Evolutionary conservation across 2,329 filamentous ascomycete genomes (phyloP), one percentile per base, ranked within the genome.

Genomic region (Emydomyces testavorans): DNA sequence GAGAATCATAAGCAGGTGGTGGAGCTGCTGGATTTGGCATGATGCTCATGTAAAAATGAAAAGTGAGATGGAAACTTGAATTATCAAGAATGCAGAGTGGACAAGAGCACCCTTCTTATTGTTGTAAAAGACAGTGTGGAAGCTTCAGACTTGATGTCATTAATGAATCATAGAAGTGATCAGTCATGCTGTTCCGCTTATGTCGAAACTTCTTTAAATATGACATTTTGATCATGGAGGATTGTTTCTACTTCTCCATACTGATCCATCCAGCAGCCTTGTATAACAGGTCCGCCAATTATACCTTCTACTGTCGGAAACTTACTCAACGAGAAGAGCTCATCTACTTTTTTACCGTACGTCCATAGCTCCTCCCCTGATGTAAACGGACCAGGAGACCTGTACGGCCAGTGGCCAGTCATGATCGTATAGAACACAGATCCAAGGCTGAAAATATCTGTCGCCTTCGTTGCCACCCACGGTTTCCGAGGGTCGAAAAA

Each of bases 401-500:
- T 46, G 36, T 50, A 50, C 2, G 48, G 41, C 48, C 36, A 50
- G 29, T 50, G 45, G 18, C 46, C 51, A 44, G 51, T 51, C 46
- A 51, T 53, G 31, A 51, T 51, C 28, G 45, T 53, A 44, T 53
- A 53, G 29, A 49, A 49, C 4, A 50, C 21, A 18, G 48, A 50
- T 32, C 36, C 48, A 37, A 50, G 41, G 39, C 52, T 53, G 50
- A 53, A 53, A 24, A 53, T 52, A 39, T 52, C 50, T 21, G 50
- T 53, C 10, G 37, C 48, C 24, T 47, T 37, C 15, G 46, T 52
- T 40, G 50, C 49, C 36, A 43, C 49, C 42, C 41, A 48, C 26
- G 48, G 28, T 36, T 50, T 50, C 6, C 21, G 16, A 24, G 50
- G 42, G 29, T 52, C 34, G 36, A 40, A 60, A 50, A 62, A 62